Evolutionary conservation across 1,284 basidiomycete genomes (phyloP).

Genomic region (Hypsizygus ulmarius): DNA sequence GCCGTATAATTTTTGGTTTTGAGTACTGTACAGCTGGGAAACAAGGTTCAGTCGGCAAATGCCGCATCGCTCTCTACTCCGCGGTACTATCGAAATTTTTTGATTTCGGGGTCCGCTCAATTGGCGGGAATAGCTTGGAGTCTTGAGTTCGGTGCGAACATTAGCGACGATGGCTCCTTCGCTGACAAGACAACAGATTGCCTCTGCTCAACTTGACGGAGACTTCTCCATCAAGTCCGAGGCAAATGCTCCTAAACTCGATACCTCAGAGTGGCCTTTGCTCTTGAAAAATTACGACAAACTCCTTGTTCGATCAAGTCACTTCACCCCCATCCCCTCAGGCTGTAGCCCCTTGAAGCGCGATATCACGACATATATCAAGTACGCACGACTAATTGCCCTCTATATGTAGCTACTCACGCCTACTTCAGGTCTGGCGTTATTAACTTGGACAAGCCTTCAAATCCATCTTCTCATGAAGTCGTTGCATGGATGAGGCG

Average conservation of each 20-base stretch:
- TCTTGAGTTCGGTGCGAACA: constrained; percentile 6
- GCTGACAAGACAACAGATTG: constrained; percentile 65
- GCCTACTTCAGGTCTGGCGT: constrained; percentile 76
- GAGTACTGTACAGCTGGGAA: constrained; percentile 41
- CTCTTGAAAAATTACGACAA: constrained; percentile 99
- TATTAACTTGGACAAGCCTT: constrained; percentile 99
- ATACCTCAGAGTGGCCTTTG: constrained; percentile 97
- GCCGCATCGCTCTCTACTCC: constrained; percentile 12
- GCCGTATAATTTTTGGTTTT: constrained; percentile 15
- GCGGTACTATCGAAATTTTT: constrained; percentile 14
- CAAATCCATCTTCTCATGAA: constrained; percentile 99
- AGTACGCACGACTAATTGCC: constrained; percentile 47
- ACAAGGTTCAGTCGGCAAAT: constrained; percentile 29
- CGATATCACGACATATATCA: constrained; percentile 88
- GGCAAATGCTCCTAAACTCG: constrained; percentile 69
- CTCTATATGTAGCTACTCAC: constrained; percentile 2
- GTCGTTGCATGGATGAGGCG: constrained; percentile 98
- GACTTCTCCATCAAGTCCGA: constrained; percentile 88
- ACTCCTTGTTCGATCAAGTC: constrained; percentile 88
- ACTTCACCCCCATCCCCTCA: constrained; percentile 96
- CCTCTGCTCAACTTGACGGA: constrained; percentile 67
- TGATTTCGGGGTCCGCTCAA: constrained; percentile 12
- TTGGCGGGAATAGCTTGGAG: not conserved
- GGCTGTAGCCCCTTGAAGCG: constrained; percentile 92
- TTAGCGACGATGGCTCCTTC: constrained; percentile 44